A percentile compares a stretch with the other conserved stretches of the same genome.
These are phyloP conservation scores for Hygrocybe punicea DNA, from an alignment of 768 basidiomycete genomes.

Conservation along the genomic window DNA sequence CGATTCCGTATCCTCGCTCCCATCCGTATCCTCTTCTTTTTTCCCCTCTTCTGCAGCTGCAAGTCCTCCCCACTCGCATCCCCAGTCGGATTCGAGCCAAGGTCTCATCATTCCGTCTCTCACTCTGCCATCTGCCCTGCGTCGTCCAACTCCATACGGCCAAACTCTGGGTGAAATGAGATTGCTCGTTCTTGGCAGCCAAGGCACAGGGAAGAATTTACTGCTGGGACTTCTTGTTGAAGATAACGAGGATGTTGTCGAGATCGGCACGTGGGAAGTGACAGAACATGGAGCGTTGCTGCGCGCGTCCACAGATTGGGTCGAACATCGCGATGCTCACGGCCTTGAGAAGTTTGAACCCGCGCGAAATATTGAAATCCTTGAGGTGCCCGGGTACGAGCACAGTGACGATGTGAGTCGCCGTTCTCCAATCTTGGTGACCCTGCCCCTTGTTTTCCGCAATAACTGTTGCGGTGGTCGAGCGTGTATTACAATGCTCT, in stretches of 20 bases:
- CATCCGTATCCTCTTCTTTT: slow-evolving; percentile 70
- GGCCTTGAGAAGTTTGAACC: slow-evolving; percentile 67
- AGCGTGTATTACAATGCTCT: neutral
- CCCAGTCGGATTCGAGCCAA: slow-evolving; percentile 43
- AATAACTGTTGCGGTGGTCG: neutral
- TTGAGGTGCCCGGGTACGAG: slow-evolving; percentile 48
- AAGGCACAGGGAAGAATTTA: slow-evolving; percentile 44
- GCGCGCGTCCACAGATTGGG: slow-evolving; percentile 68
- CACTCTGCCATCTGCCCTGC: slow-evolving; percentile 57
- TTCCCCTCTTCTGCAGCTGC: slow-evolving; percentile 74
- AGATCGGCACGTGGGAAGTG: slow-evolving; percentile 57
- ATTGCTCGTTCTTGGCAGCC: slow-evolving; percentile 51
- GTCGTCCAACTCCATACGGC: slow-evolving; percentile 62
- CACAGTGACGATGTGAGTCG: slow-evolving; percentile 45
- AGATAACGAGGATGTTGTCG: slow-evolving; percentile 67
- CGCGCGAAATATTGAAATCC: slow-evolving; percentile 59
- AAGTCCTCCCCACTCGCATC: slow-evolving; percentile 50
- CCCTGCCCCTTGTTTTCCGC: slow-evolving; percentile 9
- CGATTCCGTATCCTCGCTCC: slow-evolving; percentile 64
- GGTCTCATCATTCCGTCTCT: slow-evolving; percentile 71
- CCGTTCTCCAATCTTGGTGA: neutral
- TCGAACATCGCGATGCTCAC: slow-evolving; percentile 61
- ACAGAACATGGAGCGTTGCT: slow-evolving; percentile 39
- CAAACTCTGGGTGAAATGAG: slow-evolving; percentile 63
- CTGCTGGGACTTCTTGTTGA: slow-evolving; percentile 51